Conservation (phyloP, 2,329 filamentous ascomycete species). For the Zymoseptoria pseudotritici region DNA sequence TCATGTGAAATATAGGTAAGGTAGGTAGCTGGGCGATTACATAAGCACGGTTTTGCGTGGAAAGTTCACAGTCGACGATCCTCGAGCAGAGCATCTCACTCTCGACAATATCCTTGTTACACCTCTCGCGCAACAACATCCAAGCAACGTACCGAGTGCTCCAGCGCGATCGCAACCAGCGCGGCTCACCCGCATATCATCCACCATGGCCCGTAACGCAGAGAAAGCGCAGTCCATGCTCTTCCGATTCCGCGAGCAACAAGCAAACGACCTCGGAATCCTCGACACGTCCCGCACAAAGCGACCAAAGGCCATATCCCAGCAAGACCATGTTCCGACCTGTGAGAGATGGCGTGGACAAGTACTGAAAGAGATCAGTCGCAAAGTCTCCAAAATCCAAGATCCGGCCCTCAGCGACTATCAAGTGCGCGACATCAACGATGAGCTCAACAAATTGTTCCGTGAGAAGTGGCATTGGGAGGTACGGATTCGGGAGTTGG, state of each 20-base stretch:
- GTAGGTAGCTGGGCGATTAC: no score
- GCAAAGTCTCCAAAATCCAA: constrained; percentile 94
- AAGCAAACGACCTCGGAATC: constrained; percentile 92
- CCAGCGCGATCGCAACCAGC: not conserved
- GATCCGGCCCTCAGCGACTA: constrained; percentile 86
- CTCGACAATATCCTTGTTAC: no score
- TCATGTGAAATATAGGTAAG: no score
- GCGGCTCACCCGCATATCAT: not conserved
- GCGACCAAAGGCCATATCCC: constrained; percentile 83
- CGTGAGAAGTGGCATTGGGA: constrained; percentile 99
- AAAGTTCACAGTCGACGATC: no score
- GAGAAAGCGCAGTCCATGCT: constrained; percentile 99
- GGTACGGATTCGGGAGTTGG: constrained; percentile 86
- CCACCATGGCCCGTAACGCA: constrained; percentile 71
- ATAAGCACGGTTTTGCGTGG: no score
- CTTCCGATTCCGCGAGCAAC: constrained; percentile 96
- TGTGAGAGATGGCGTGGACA: constrained; percentile 99
- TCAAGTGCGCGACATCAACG: constrained; percentile 95
- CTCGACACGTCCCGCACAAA: constrained; percentile 86
- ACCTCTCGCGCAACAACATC: no score
- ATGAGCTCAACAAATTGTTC: constrained; percentile 99
- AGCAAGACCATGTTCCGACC: constrained; percentile 71
- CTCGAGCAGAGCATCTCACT: no score
- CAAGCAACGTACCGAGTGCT: no score
- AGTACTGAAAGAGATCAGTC: constrained; percentile 91